Conservation (phyloP, 345 rosid species). For the Luvunga scandens region DNA sequence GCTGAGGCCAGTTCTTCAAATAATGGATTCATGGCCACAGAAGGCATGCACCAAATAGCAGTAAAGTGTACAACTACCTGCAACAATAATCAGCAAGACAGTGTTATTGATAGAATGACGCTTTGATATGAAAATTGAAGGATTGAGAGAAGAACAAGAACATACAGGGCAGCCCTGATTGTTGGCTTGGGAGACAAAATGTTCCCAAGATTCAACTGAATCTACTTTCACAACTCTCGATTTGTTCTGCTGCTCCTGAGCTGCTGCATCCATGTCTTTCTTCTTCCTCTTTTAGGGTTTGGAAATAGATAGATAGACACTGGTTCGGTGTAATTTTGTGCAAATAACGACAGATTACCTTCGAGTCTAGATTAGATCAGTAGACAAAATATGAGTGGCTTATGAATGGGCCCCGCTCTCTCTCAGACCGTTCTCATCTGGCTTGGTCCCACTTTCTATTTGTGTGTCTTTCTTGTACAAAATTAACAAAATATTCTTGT, state of each 20-base stretch:
- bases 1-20: conserved; percentile 65
- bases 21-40: conserved; percentile 79
- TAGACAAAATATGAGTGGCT: neutral
- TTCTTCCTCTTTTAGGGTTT: conserved; percentile 5
- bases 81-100: conserved; percentile 3
- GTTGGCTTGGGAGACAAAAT: conserved; percentile 55
- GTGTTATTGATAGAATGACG: neutral
- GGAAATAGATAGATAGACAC: neutral
- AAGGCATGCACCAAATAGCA: conserved; percentile 91
- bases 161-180: conserved; percentile 67
- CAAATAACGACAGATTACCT: neutral
- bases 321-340: neutral
- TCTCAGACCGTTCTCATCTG: neutral
- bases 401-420: conserved; percentile 14
- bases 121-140: neutral
- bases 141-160: neutral
- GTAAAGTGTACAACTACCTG: conserved; percentile 86
- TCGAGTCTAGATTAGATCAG: neutral
- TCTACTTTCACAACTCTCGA: conserved; percentile 60
- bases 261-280: conserved; percentile 29
- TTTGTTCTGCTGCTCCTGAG: conserved; percentile 43
- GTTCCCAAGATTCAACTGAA: conserved; percentile 68
- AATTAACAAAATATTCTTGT: too few relatives aligned
- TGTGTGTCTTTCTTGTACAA: too few relatives aligned
- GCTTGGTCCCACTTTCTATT: neutral